Conservation (phyloP, 2,329 filamentous ascomycete genomes). For the Xylaria sp. region DNA sequence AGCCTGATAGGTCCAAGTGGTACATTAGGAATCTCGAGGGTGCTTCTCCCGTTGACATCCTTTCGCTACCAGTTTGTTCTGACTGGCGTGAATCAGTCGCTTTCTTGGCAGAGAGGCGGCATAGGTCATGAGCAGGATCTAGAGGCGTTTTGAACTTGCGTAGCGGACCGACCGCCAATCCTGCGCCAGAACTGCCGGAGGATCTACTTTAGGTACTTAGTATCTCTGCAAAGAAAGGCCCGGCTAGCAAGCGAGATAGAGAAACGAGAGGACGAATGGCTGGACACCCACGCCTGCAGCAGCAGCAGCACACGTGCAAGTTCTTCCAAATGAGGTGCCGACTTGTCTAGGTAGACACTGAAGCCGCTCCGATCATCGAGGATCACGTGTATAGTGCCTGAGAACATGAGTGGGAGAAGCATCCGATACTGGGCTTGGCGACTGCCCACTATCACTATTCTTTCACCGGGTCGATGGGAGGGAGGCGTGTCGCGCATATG, state of each 20-base stretch:
- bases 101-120: neutral
- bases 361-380: neutral
- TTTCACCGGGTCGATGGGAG: neutral
- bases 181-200: conserved; percentile 7
- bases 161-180: neutral
- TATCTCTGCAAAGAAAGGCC: neutral
- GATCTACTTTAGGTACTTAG: too few species aligned
- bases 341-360: neutral
- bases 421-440: neutral
- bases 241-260: neutral
- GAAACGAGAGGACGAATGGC: neutral
- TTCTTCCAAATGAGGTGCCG: too few species aligned
- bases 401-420: neutral
- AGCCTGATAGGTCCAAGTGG: conserved; percentile 7
- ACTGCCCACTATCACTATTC: neutral
- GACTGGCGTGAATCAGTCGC: neutral
- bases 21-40: neutral
- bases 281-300: neutral
- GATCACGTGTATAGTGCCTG: neutral
- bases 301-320: neutral
- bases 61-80: neutral
- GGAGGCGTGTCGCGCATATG: neutral
- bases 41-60: neutral
- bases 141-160: neutral
- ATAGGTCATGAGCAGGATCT: neutral